Base-by-base conservation (phyloP, 2,329 filamentous ascomycete species). In the Ascomycota sp. region DNA sequence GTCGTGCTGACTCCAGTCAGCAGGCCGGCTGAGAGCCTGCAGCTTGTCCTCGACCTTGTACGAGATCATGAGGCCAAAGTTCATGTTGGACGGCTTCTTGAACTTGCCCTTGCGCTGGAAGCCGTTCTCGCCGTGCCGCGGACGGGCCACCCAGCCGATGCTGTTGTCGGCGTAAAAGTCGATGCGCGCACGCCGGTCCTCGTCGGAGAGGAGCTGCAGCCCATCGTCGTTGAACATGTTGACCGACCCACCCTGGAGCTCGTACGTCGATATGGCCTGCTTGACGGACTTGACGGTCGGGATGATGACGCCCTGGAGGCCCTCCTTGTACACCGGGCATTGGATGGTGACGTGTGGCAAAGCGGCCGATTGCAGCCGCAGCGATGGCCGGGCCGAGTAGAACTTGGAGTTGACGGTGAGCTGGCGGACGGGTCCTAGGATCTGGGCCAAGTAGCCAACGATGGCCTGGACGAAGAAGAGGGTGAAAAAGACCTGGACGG, bases 301-400 rank as follows among this genome's bases (percentile, higher is more conserved):
- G 13, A 63, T 65, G 42, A 85, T 83, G 49, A 91, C 81, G 36
- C 61, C 69, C 23, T 56, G 56, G 3, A 91, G 61, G 38, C 80
- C 79, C 48, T 91, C 81, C 50, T 86, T 89, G 57, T 89, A 91
- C 0, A 91, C 78, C 4, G 81, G 81, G 48, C 79, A 85, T 45
- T 92, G 81, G 25, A 91, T 77, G 3, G 79, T 86, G 37, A 81
- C 62, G 44, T 81, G 78, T 2, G 76, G 77, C 11, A 85, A 61
- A 19, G 58, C 45, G 6, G 53, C 43, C 1, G 52, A 55, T 33
- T 65, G 64, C 20, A 83, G 51, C 28, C 76, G 60, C 13, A 65
- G 64, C 2, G 75, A 71, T 7, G 74, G 63, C n/a, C 63, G 59
- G 1, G 76, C 80, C 0, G 80, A 86, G 54, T 77, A 89, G 56